These are phyloP conservation scores for Suhomyces atakaporum DNA, from an alignment of 1,139 yeast species.

Conservation along the genomic window DNA sequence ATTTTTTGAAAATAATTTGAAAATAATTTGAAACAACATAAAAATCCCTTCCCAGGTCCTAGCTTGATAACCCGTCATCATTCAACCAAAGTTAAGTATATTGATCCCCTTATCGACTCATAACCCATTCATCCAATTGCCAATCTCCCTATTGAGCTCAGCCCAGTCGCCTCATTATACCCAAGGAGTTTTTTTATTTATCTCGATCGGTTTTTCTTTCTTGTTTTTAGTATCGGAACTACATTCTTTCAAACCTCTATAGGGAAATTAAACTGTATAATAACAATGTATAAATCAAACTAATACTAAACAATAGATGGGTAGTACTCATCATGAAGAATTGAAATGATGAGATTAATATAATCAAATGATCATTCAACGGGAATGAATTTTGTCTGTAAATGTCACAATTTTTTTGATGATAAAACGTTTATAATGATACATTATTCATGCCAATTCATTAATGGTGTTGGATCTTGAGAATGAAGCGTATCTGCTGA, in stretches of 20 bases:
- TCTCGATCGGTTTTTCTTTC: slow-evolving; percentile 7
- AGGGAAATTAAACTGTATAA: no score
- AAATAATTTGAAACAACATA: no score
- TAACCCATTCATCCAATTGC: no score
- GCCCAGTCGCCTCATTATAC: no score
- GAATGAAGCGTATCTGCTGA: slow-evolving; percentile 29
- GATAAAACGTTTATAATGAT: no score
- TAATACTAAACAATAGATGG: neutral
- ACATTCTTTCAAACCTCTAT: no score
- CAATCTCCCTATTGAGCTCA: no score
- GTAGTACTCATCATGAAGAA: neutral
- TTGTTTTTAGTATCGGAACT: slow-evolving; percentile 3
- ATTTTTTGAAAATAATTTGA: no score
- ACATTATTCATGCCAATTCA: neutral
- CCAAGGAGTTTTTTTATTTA: slow-evolving; percentile 5
- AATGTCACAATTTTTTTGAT: neutral
- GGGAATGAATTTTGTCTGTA: neutral
- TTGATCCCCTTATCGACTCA: no score
- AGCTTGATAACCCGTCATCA: no score
- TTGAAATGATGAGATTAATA: neutral
- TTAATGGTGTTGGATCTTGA: slow-evolving; percentile 28
- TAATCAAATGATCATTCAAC: neutral
- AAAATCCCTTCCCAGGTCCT: no score
- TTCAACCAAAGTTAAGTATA: no score
- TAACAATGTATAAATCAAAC: neutral